Base-by-base conservation (phyloP, 2,329 filamentous ascomycete species). In the Trichoderma breve region DNA sequence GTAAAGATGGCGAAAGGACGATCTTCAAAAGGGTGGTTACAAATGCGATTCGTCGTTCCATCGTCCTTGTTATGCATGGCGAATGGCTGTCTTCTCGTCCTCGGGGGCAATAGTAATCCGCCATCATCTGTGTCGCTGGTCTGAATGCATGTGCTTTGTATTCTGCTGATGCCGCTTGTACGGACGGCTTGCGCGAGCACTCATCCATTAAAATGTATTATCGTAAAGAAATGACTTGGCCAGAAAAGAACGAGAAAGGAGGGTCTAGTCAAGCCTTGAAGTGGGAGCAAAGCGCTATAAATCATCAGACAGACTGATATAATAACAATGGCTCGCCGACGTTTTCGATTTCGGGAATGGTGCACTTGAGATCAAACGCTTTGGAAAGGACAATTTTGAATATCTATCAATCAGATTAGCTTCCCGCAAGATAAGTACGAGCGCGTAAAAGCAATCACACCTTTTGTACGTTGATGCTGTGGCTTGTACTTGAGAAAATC, bases 301-400 rank as follows among this genome's bases (percentile, higher is more conserved):
- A 32, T 36, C 30, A 73, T 81, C 76, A 83, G 70, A 82, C 81
- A 63, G 89, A 90, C 82, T 95, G 93, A 81, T 99, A 99, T 75
- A 99, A 89, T 61, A 99, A 87, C 65, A 99, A 87, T 26, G 96
- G 96, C 83, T 99, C 96, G 83, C 96, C 96, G 71, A 98, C 92
- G 81, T 98, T 97, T 84, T 98, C 95, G 82, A 99, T 98, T 83
- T 99, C 96, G 62, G 96, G 96, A 80, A 99, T 98, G 34, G 96
- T 99, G 86, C 96, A 99, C 82, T 98, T 98, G 72, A 99, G 88
- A 81, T 99, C 96, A 80, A 99, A 99, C 2, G 96, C 96, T 84
- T 99, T 99, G 75, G 95, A 97, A 28, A 99, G 88, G 72, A 99
- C 96, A 77, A 99, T 99, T 83, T 99, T 99, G 89, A 99, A 99